phyloP scores from a whole-genome alignment of 2,329 filamentous ascomycete species.

The Cylindrodendrum hubeiense region DNA sequence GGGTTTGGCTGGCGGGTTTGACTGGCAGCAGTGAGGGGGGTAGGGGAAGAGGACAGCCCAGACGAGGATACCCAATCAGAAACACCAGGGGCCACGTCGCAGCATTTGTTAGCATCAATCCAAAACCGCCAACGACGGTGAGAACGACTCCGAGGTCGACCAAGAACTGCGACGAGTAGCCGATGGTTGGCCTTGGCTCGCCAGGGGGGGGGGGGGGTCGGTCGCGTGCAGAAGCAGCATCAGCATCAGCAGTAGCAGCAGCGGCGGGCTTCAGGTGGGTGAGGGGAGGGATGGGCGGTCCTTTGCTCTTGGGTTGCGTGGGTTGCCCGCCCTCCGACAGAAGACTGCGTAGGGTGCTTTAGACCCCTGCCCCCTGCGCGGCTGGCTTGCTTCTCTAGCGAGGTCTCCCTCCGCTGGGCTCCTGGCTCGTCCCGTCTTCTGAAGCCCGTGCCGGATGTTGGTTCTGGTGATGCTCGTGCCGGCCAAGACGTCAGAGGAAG shows the following conservation, averaged over 20 bases:
- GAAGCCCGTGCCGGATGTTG: not conserved
- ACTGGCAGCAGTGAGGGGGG: conserved; percentile 16
- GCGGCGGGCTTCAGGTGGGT: conserved; percentile 44
- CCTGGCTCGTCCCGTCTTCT: conserved; percentile 23
- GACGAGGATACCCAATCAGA: conserved; percentile 31
- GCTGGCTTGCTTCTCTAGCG: not conserved
- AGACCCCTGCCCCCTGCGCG: conserved; percentile 4
- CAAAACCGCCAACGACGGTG: conserved; percentile 46
- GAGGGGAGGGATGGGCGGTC: conserved; percentile 15
- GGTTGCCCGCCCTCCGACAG: conserved; percentile 19
- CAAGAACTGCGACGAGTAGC: conserved; percentile 35
- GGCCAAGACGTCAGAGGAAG: not conserved
- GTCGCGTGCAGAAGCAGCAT: conserved; percentile 39
- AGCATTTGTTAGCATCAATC: conserved; percentile 42
- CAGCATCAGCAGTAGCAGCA: conserved; percentile 26
- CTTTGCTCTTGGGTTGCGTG: conserved; percentile 8
- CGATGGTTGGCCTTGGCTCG: conserved; percentile 37
- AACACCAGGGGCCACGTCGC: conserved; percentile 41
- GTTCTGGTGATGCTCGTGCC: not conserved
- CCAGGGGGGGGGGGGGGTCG: too few species aligned
- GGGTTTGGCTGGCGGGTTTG: conserved; percentile 12
- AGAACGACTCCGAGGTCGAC: conserved; percentile 36
- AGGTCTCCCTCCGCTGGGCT: not conserved
- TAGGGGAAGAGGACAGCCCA: conserved; percentile 16
- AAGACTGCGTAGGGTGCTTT: not conserved